Evolutionary conservation across 192 early-diverging fungal species (phyloP).

Genomic region (Coemansia sp.): DNA sequence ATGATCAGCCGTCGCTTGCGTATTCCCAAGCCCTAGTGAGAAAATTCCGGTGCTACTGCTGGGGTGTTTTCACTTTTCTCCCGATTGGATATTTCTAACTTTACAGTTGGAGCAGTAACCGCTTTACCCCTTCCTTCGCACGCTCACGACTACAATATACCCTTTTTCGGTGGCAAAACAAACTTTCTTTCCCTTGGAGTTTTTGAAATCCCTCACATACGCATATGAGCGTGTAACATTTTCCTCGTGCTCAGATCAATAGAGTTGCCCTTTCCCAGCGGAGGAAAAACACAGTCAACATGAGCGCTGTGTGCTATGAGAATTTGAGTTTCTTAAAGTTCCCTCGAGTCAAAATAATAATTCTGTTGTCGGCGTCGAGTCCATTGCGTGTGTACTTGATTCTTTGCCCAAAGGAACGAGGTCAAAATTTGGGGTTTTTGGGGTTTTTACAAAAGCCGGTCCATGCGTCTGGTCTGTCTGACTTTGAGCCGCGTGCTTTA

Average conservation of each 20-base stretch:
- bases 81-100: not conserved
- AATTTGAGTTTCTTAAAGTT: not conserved
- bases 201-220: constrained; percentile 10
- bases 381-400: not conserved
- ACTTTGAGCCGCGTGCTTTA: not conserved
- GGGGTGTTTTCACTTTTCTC: constrained; percentile 1
- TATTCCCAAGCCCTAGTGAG: constrained; percentile 69
- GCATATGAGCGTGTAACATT: not conserved
- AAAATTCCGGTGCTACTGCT: constrained; percentile 2
- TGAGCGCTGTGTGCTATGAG: not conserved
- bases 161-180: not conserved
- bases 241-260: not conserved
- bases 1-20: constrained; percentile 77
- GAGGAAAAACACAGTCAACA: not conserved
- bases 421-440: not conserved
- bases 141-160: not conserved
- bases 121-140: not conserved
- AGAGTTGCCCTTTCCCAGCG: constrained; percentile 5
- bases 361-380: not conserved
- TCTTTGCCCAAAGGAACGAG: not conserved
- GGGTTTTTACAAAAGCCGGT: constrained; percentile 8
- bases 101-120: not conserved
- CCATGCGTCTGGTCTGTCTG: not conserved
- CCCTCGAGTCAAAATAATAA: constrained; percentile 6
- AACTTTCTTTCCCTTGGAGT: not conserved